Percentiles rank a stretch among this genome's conserved stretches.
Conservation (phyloP, 768 basidiomycete species). For the Clitopilus hobsonii region DNA sequence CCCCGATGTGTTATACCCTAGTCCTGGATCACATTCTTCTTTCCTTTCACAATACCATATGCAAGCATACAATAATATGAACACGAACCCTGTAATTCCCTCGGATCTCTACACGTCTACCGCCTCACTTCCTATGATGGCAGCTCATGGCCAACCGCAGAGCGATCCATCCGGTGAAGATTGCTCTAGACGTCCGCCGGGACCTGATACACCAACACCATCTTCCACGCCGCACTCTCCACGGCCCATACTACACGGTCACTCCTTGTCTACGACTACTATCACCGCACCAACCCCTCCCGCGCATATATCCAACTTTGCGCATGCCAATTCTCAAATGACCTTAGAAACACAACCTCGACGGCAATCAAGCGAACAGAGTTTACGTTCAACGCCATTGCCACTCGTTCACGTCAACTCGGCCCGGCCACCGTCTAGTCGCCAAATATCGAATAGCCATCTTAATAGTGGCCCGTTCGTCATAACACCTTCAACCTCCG, state of each 20-base stretch:
- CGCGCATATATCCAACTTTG: constrained; percentile 16
- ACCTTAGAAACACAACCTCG: not conserved
- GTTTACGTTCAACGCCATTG: constrained; percentile 13
- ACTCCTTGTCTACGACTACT: constrained; percentile 46
- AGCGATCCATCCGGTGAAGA: constrained; percentile 14
- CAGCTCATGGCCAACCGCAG: constrained; percentile 27
- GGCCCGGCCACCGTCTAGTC: constrained; percentile 15
- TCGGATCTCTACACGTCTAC: constrained; percentile 38
- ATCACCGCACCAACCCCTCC: constrained; percentile 40
- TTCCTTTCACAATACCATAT: constrained; percentile 37
- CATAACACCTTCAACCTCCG: constrained; percentile 3
- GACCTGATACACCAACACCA: constrained; percentile 36
- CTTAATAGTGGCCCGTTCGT: constrained; percentile 10
- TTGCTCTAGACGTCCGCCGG: constrained; percentile 27
- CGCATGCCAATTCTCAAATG: constrained; percentile 1
- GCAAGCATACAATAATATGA: constrained; percentile 19
- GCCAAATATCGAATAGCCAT: not conserved
- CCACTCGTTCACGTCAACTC: constrained; percentile 17
- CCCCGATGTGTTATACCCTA: constrained; percentile 43
- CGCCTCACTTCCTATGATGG: constrained; percentile 34
- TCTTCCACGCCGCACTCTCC: constrained; percentile 24
- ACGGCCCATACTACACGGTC: constrained; percentile 24
- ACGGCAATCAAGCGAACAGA: not conserved
- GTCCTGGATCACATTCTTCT: constrained; percentile 18
- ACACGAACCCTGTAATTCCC: constrained; percentile 21